Base-by-base conservation (phyloP, 495 filamentous ascomycete genomes). In the Hyaloscypha bicolor region DNA sequence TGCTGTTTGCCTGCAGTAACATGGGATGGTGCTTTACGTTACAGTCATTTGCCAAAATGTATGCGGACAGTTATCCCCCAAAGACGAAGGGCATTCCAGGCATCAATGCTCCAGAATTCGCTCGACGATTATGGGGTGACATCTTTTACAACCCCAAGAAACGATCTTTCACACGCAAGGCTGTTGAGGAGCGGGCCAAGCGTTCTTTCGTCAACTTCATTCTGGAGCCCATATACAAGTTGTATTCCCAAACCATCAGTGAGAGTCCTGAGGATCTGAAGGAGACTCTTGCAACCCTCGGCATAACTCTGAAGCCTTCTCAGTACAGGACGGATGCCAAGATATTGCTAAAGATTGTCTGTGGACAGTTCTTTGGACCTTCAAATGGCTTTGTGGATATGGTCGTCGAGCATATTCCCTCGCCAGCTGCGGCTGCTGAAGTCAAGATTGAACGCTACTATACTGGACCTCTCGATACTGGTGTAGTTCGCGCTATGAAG, bases 1-100 rank as follows among this genome's bases (percentile, higher is more conserved):
- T 99, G 25, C 87, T 94, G 14, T 99, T 99, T 76, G 93, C 93
- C 0, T 94, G 93, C 75, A 93, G 90, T 64, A 89, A 85, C 42
- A 97, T 97, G 93, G 90, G 90, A 29, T 99, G 95, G 95, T 95
- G 91, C 75, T 97, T 99, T 76, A 97, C 96, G 0, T 78, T 99
- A 45, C 87, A 88, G 64, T 97, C 93, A 31, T 99, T 98, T 77
- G 88, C 95, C 4, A 93, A 91, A 75, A 97, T 97, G 92, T 99
- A 99, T 76, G 90, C 93, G 11, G 92, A 96, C 64, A 93, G 85
- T 60, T 96, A 93, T 76, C 61, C 69, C 14, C 69, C 71, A 16
- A 70, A 64, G 30, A 64, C 61, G n/a, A 71, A 69, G 35, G 57
- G 55, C 4, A 39, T 42, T 30, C 87, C 90, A 9, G 88, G 88